Conservation (phyloP, 139 green algal species). For the Tetradesmus obliquus region DNA sequence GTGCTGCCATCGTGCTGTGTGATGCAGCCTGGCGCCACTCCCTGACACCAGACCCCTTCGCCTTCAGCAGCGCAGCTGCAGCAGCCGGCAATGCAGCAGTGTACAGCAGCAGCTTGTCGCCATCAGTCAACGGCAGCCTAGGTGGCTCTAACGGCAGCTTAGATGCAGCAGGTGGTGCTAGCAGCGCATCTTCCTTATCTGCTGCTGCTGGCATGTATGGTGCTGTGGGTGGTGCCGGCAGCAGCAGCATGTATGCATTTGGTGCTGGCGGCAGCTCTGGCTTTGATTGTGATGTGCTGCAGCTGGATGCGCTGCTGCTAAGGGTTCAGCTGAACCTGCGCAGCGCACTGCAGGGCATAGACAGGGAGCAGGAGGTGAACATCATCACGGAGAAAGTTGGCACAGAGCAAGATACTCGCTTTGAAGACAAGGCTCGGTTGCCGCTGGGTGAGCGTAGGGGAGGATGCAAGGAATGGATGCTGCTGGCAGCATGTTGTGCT, state of each 20-base stretch:
- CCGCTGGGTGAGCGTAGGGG: conserved; percentile 7
- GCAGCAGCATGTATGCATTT: not conserved
- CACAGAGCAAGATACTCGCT: not conserved
- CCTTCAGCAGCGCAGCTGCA: not conserved
- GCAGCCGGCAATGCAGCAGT: not conserved
- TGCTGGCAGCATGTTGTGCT: not conserved
- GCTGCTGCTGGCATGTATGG: not conserved
- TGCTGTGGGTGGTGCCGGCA: not conserved
- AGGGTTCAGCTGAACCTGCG: conserved; percentile 28
- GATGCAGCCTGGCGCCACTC: not conserved
- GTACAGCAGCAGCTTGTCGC: not conserved
- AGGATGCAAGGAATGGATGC: not conserved
- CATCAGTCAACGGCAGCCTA: not conserved
- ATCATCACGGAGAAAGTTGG: conserved; percentile 27
- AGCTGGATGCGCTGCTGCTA: conserved; percentile 28
- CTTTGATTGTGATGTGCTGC: not conserved
- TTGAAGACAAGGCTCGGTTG: conserved; percentile 20
- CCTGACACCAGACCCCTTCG: not conserved
- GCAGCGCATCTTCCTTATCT: not conserved
- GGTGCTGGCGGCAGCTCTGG: not conserved
- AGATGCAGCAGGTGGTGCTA: not conserved
- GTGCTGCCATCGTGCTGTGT: conserved; percentile 29
- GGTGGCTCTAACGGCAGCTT: not conserved
- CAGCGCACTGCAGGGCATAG: conserved; percentile 1
- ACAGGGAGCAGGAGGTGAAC: conserved; percentile 19